Base-by-base conservation (phyloP, 768 basidiomycete genomes). In the Cyclocybe cylindracea region DNA sequence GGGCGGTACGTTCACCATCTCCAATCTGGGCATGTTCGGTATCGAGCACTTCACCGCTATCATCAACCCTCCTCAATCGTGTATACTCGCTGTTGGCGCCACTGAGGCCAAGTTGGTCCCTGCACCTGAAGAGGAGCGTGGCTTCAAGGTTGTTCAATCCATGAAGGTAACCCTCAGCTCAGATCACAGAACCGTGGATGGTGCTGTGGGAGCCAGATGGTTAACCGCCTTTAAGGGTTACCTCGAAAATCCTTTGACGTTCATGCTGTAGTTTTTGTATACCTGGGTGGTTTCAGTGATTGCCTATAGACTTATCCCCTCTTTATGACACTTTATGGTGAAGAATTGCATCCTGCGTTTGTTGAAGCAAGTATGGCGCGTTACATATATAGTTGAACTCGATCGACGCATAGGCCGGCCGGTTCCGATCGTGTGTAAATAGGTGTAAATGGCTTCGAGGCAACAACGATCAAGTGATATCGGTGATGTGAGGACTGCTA, bases 1-100 rank as follows among this genome's bases (percentile, higher is more conserved):
- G 89, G 97, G 97, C 48, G 97, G 97, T 44, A 91, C 95, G 10
- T 98, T 99, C 77, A 98, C 97, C 39, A 92, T 99, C 68, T 99
- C 97, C 53, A 99, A 99, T 76, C 80, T 99, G 50, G 97, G 97
- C 72, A 99, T 99, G 97, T 97, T 81, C 66, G 95, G 90, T 55
- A 83, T 98, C 64, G 83, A 86, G 49, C 89, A 94, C 72, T 99
- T 99, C 73, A 98, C 95, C 10, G 97, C 97, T 42, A 98, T 99
- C 76, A 96, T 99, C 83, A 99, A 99, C 79, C 85, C 90, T 10
- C 97, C 97, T 19, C 97, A 98, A 72, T 91, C 93, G 42, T 98
- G 95, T 73, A 99, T 98, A 64, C 87, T 99, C 54, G 97, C 97
- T 40, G 85, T 98, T 61, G 95, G 97, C 34, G 80, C 86, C 14